Evolutionary conservation across 768 basidiomycete genomes (phyloP).

Genomic region (Tulasnella sp.): DNA sequence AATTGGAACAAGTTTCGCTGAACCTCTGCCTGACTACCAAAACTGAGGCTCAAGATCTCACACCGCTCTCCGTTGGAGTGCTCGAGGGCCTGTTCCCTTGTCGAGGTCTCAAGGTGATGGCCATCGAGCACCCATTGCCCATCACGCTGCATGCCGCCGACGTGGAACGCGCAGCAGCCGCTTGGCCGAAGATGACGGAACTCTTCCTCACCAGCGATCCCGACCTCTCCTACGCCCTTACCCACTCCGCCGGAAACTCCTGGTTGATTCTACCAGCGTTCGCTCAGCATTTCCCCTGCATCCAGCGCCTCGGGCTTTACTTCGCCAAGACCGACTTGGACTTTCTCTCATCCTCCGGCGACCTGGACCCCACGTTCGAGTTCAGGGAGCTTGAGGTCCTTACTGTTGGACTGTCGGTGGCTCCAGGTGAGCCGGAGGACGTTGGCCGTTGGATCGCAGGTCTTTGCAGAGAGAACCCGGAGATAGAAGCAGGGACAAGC

Average conservation of each 20-base stretch:
- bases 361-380: neutral
- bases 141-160: neutral
- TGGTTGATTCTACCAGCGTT: neutral
- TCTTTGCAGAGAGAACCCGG: neutral
- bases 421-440: neutral
- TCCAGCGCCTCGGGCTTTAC: neutral
- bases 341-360: neutral
- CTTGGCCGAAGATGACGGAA: neutral
- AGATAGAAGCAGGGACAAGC: neutral
- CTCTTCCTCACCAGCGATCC: neutral
- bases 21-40: neutral
- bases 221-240: neutral
- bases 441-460: neutral
- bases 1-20: neutral
- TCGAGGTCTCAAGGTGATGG: neutral
- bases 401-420: neutral
- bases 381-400: neutral
- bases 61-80: neutral
- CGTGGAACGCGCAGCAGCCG: neutral
- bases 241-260: neutral
- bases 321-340: neutral
- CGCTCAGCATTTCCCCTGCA: neutral
- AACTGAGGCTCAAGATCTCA: neutral
- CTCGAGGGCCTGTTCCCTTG: neutral
- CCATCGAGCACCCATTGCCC: neutral